Evolutionary conservation across 2,329 filamentous ascomycete species (phyloP).

Genomic region (Fusarium sp.): DNA sequence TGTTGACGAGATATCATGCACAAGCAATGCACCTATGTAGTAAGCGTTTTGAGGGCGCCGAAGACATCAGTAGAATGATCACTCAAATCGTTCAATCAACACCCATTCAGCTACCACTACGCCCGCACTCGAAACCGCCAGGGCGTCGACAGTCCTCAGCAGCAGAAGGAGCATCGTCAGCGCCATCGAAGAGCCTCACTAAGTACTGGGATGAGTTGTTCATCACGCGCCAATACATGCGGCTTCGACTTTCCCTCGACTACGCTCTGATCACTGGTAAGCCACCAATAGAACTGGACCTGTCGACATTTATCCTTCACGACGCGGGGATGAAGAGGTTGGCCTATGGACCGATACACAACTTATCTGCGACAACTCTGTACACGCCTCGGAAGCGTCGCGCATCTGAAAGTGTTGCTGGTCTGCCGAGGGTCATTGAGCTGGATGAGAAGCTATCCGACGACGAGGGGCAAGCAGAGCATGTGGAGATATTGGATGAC

Average conservation of each 20-base stretch:
- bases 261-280: constrained; percentile 1
- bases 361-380: neutral
- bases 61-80: constrained; percentile 16
- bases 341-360: neutral
- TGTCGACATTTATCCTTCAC: neutral
- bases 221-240: constrained; percentile 9
- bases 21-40: constrained; percentile 17
- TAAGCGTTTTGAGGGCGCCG: neutral
- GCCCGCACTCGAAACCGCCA: neutral
- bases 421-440: neutral
- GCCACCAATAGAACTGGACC: neutral
- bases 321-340: neutral
- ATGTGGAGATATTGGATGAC: fast-evolving
- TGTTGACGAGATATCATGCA: neutral
- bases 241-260: constrained; percentile 1
- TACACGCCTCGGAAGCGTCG: neutral
- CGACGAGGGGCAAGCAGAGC: fast-evolving
- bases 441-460: neutral
- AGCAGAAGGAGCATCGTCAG: fast-evolving
- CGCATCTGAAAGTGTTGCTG: neutral
- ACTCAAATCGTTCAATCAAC: constrained; percentile 16
- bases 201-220: constrained; percentile 7
- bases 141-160: neutral
- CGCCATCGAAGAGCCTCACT: fast-evolving
- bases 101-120: neutral